Percentiles rank a stretch among this genome's conserved stretches.
These are phyloP conservation scores for Alternaria ethzedia DNA, from an alignment of 2,329 filamentous ascomycete species.

Conservation along the genomic window DNA sequence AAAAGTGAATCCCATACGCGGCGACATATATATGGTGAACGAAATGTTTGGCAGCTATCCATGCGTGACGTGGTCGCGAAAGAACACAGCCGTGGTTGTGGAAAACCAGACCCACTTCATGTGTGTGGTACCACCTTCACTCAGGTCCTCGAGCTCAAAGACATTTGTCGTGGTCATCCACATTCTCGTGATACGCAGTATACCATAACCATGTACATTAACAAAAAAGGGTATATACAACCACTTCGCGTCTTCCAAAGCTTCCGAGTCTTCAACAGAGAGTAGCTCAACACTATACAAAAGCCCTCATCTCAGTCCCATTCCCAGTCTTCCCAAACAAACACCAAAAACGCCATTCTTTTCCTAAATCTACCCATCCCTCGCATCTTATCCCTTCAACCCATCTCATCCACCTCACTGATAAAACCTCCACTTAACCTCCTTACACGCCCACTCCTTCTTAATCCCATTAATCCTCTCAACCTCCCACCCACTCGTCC, in stretches of 20 bases:
- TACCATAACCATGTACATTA: not conserved
- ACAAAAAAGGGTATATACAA: slow-evolving; percentile 4
- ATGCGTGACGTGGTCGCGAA: not conserved
- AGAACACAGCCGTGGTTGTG: not conserved
- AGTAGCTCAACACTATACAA: not conserved
- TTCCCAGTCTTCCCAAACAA: not conserved
- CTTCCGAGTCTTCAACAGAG: too few relatives aligned
- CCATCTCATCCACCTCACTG: slow-evolving; percentile 2
- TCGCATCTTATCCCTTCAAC: not conserved
- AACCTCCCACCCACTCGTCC: slow-evolving; percentile 48
- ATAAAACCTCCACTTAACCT: slow-evolving; percentile 40
- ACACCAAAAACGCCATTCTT: not conserved
- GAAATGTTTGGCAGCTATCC: not conserved
- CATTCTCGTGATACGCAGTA: too few relatives aligned
- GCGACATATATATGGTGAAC: not conserved
- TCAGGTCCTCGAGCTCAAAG: not conserved
- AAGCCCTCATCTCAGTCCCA: not conserved
- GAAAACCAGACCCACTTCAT: not conserved
- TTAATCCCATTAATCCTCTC: slow-evolving; percentile 33
- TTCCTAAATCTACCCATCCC: not conserved
- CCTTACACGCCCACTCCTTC: slow-evolving; percentile 37
- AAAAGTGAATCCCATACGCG: not conserved
- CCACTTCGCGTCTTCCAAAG: not conserved
- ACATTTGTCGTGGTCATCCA: too few relatives aligned
- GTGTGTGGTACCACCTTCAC: not conserved